Base-by-base conservation (phyloP, 192 early-diverging fungal species). In the Coemansia sp. region DNA sequence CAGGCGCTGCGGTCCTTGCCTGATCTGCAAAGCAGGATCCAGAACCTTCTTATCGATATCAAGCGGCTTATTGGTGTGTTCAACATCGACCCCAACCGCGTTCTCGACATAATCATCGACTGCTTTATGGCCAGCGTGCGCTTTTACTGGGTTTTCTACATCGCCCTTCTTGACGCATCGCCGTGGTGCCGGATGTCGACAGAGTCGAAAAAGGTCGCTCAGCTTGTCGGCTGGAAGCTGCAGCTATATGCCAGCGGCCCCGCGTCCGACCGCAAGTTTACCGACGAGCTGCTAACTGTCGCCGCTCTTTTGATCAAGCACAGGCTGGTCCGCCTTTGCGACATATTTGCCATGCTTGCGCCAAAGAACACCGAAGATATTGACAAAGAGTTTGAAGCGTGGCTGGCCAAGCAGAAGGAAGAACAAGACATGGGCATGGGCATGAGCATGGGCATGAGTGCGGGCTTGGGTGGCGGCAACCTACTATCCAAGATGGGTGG, bases 51-150 rank as follows among this genome's bases (percentile, higher is more conserved):
- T 11, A 34, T 57, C 9, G 72, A 74, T n/a, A 65, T 81, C 30
- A 52, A 62, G 62, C 67, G 78, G 19, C 60, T 81, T 3, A 71
- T 81, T 20, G 78, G 78, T 24, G 35, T 74, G 22, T 81, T 81
- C 24, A 74, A 62, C 30, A 51, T 81, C 23, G 78, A 81, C 22
- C 72, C 78, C 5, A 74, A 71, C 69, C 78, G 78, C 34, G 78
- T 53, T 2, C 36, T 81, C 28, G 78, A 81, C 48, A 68, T 74
- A 16, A 68, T 81, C 25, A 49, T 81, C 34, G 78, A 81, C 54
- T 74, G 78, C 61, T 81, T 81, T 34, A 74, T 74, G 58, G 67
- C 78, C 1, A 68, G 53, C 28, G 72, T 81, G 51, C 72, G 71
- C 20, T 57, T 68, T 20, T 68, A 74, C 68, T 81, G 72, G 71